Evolutionary conservation across 2,329 filamentous ascomycete species (phyloP).

Genomic region (Teratosphaeriaceae sp.): DNA sequence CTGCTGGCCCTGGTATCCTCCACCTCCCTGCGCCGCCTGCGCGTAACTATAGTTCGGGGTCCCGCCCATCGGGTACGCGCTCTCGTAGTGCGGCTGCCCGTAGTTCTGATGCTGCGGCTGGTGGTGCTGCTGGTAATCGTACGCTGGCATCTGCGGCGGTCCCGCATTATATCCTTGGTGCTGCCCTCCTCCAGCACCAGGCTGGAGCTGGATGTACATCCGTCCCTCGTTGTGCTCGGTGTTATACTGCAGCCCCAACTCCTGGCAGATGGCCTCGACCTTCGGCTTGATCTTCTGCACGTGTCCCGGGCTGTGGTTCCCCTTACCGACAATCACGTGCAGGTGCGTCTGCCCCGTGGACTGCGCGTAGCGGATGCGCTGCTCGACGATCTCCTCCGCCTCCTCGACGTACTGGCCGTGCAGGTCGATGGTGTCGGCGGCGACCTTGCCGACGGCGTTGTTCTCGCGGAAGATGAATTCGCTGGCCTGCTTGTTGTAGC

Average conservation of each 20-base stretch:
- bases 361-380: constrained; percentile 73
- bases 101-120: constrained; percentile 31
- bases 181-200: constrained; percentile 52
- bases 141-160: constrained; percentile 32
- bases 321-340: constrained; percentile 94
- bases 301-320: constrained; percentile 75
- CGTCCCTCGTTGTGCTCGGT: constrained; percentile 87
- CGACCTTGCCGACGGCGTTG: constrained; percentile 70
- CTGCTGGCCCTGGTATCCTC: constrained; percentile 30
- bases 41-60: constrained; percentile 31
- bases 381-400: constrained; percentile 82
- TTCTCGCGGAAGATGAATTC: constrained; percentile 96
- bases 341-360: constrained; percentile 70
- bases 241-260: constrained; percentile 73
- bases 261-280: constrained; percentile 77
- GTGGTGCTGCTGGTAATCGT: constrained; percentile 39
- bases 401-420: constrained; percentile 95
- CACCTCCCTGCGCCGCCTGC: constrained; percentile 26
- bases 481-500: constrained; percentile 84
- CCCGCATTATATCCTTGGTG: constrained; percentile 18
- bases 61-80: constrained; percentile 32
- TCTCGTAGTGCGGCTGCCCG: constrained; percentile 34
- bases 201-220: constrained; percentile 77
- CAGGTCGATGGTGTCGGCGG: constrained; percentile 80
- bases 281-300: constrained; percentile 95